These are phyloP conservation scores for Nitzschia inconspicua DNA, from an alignment of 108 stramenopile species.

Conservation along the genomic window DNA sequence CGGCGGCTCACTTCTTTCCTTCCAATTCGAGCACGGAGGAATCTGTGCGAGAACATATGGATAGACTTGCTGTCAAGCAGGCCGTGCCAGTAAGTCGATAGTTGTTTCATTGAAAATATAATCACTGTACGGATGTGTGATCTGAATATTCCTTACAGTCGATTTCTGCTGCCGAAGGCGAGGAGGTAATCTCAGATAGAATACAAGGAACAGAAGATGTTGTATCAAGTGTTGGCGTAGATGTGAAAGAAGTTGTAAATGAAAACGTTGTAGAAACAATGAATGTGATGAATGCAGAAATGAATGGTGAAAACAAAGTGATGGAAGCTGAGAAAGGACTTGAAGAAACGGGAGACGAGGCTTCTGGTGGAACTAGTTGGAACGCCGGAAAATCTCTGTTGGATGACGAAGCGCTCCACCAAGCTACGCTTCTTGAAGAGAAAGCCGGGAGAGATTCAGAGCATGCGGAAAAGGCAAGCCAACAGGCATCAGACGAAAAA, in stretches of 20 bases:
- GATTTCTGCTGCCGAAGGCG: not conserved
- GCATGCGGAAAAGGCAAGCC: not conserved
- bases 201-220: not conserved
- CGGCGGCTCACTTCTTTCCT: constrained; percentile 23
- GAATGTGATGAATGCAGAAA: not conserved
- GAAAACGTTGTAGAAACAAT: not conserved
- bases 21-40: constrained; percentile 32
- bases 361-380: no score
- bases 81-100: not conserved
- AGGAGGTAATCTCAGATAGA: not conserved
- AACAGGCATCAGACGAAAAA: not conserved
- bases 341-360: no score
- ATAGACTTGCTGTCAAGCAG: constrained; percentile 1
- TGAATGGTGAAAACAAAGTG: no score
- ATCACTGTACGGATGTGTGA: not conserved
- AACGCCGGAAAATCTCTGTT: not conserved
- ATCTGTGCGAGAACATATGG: constrained; percentile 22
- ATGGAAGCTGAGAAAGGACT: no score
- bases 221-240: not conserved
- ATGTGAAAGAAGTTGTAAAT: not conserved
- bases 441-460: not conserved
- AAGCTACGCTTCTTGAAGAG: not conserved
- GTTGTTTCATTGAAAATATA: not conserved
- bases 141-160: not conserved
- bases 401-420: not conserved